These are phyloP conservation scores for Penicillium lividum DNA, from an alignment of 495 filamentous ascomycete genomes.

Conservation along the genomic window DNA sequence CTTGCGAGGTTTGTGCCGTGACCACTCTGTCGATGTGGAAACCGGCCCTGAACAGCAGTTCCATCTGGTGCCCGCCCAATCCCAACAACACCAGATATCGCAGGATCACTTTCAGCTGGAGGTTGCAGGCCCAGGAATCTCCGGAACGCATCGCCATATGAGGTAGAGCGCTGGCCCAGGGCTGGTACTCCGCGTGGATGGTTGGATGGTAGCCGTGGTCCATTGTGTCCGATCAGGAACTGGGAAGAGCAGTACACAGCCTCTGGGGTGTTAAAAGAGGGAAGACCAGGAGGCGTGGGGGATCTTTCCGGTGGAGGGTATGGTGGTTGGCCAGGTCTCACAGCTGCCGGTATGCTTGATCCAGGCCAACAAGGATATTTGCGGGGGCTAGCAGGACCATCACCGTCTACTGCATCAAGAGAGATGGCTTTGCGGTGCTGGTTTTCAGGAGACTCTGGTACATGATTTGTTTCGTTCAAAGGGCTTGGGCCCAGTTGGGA, in stretches of 20 bases:
- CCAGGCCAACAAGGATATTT: slow-evolving; percentile 25
- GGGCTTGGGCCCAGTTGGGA: slow-evolving; percentile 1
- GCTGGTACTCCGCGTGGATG: not conserved
- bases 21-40: slow-evolving; percentile 40
- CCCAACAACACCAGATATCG: slow-evolving; percentile 4
- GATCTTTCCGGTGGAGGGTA: slow-evolving; percentile 43
- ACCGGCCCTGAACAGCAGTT: slow-evolving; percentile 40
- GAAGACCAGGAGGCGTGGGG: slow-evolving; percentile 50
- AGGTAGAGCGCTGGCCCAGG: slow-evolving; percentile 9
- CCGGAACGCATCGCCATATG: slow-evolving; percentile 29
- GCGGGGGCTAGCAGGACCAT: slow-evolving; percentile 6
- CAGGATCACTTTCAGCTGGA: not conserved
- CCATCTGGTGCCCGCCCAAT: slow-evolving; percentile 41
- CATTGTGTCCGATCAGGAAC: slow-evolving; percentile 17
- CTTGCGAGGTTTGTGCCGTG: slow-evolving; percentile 34
- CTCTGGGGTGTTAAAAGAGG: slow-evolving; percentile 47
- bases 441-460: slow-evolving; percentile 9
- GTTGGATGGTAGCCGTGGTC: not conserved
- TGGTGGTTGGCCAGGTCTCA: slow-evolving; percentile 32
- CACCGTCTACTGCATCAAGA: slow-evolving; percentile 19
- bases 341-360: slow-evolving; percentile 25
- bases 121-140: slow-evolving; percentile 28
- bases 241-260: slow-evolving; percentile 38
- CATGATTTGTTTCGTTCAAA: not conserved
- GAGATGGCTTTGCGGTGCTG: slow-evolving; percentile 24